Base-by-base conservation (phyloP, 495 filamentous ascomycete genomes). In the Evansstolkia leycettana region DNA sequence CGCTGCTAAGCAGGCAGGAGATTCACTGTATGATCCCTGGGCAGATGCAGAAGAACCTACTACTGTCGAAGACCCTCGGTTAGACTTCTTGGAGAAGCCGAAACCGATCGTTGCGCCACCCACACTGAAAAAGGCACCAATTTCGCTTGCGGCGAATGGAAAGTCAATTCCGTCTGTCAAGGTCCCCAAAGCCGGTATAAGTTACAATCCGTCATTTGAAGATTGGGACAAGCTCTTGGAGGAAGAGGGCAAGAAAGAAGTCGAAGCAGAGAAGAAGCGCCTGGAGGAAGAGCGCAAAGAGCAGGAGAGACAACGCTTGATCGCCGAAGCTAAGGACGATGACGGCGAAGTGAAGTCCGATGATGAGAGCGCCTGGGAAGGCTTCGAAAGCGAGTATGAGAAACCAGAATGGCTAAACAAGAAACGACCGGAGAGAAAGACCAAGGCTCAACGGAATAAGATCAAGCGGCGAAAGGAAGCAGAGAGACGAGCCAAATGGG, bases 311-410 rank as follows among this genome's bases (percentile, higher is more conserved):
- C 50, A 60, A 35, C 61, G 54, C 13, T 24, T 65, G 29, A 62
- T 70, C 12, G 67, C 70, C 1, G 78, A 79, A 46, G 79, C 75
- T 3, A 63, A 78, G 20, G 68, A 72, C 0, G 79, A 82, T 15
- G 69, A 81, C 34, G 79, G 75, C 3, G 75, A 80, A 26, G 57
- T 78, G 3, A 76, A 79, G 48, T 83, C 78, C 49, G 81, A 87
- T 40, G 79, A 88, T 36, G 86, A 90, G 51, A 86, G 81, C 26
- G 82, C 78, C 8, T 94, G 86, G 85, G 86, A 94, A 59, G 80
- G 80, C 0, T 70, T 87, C 37, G 77, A 86, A 57, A 83, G 70
- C 54, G 76, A 82, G 49, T 73, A 70, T 42, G 72, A 78, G 43
- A 67, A 67, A 34, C 58, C 64, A 39, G 67, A 80, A 26, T 74